These are phyloP conservation scores for Neodidymelliopsis sp. DNA, from an alignment of 2,329 filamentous ascomycete species.

Conservation along the genomic window DNA sequence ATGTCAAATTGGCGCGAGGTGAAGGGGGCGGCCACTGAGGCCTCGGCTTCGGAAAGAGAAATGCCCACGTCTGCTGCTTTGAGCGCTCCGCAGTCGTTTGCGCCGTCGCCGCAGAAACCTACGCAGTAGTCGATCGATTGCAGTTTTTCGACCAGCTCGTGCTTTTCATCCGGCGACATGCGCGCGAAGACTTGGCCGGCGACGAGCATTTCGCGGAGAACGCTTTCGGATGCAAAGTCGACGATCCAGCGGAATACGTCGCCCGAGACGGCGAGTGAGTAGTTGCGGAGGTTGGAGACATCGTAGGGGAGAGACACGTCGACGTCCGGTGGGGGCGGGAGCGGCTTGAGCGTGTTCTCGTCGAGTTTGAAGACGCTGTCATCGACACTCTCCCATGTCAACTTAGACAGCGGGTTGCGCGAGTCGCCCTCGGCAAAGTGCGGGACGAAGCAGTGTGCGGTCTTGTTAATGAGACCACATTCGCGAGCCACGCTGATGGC, in stretches of 20 bases:
- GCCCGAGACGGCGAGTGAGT: constrained; percentile 86
- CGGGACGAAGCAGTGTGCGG: constrained; percentile 90
- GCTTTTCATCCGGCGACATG: constrained; percentile 99
- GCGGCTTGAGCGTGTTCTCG: constrained; percentile 79
- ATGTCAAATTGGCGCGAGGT: constrained; percentile 97
- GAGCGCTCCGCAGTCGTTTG: constrained; percentile 95
- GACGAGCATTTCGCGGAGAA: constrained; percentile 87
- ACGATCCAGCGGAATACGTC: constrained; percentile 97
- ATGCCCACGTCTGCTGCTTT: constrained; percentile 98
- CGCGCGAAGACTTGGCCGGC: constrained; percentile 92
- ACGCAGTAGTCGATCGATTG: constrained; percentile 95
- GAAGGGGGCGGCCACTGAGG: constrained; percentile 97
- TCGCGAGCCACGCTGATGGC: constrained; percentile 95
- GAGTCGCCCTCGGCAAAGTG: constrained; percentile 83
- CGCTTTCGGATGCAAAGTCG: constrained; percentile 83
- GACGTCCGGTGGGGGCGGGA: constrained; percentile 71
- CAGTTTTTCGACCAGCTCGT: constrained; percentile 95
- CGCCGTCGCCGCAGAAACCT: constrained; percentile 96
- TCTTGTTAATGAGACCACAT: constrained; percentile 80
- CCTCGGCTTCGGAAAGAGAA: constrained; percentile 94
- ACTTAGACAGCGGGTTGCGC: constrained; percentile 73
- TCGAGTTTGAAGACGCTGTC: constrained; percentile 81
- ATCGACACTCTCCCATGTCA: constrained; percentile 96
- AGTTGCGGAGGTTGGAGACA: constrained; percentile 81
- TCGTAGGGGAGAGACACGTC: constrained; percentile 89